Evolutionary conservation across 306 rosid species (phyloP).

Genomic region (Astragalus glycyphyllos): DNA sequence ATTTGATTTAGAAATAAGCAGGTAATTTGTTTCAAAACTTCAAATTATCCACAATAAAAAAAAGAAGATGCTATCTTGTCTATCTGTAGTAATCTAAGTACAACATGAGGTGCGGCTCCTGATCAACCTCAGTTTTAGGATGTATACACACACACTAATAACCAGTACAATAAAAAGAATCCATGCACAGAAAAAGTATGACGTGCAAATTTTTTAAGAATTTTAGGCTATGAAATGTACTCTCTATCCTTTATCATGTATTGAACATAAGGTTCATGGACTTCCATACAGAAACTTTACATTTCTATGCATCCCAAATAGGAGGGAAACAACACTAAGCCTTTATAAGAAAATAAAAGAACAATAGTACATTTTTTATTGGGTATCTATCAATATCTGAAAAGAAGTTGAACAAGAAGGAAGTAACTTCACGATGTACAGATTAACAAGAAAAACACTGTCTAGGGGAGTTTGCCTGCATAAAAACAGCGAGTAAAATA

Average conservation of each 20-base stretch:
- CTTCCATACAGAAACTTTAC: conserved; percentile 10
- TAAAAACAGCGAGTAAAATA: background rate
- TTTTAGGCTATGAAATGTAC: conserved; percentile 29
- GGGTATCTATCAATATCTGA: conserved; percentile 27
- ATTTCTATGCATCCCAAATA: background rate
- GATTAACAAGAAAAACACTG: conserved; percentile 36
- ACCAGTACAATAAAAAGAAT: conserved; percentile 19
- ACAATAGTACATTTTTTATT: background rate
- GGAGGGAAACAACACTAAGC: background rate
- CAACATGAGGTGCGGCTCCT: background rate
- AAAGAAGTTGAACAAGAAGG: conserved; percentile 19
- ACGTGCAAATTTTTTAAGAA: conserved; percentile 15
- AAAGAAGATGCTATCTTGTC: background rate
- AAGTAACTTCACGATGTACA: conserved; percentile 10
- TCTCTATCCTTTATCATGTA: conserved; percentile 15
- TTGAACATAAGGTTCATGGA: background rate
- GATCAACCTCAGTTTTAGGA: conserved; percentile 28
- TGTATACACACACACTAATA: background rate
- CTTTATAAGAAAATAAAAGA: background rate
- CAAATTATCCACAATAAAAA: background rate
- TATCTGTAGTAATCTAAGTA: conserved; percentile 21
- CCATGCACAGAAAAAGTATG: background rate
- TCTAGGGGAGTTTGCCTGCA: conserved; percentile 5
- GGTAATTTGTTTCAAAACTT: background rate
- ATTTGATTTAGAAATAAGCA: conserved; percentile 28